A percentile compares a stretch with the other conserved stretches of the same genome.
These are phyloP conservation scores for Musa troglodytarum DNA, from an alignment of 176 grass and related monocot species.

Conservation along the genomic window DNA sequence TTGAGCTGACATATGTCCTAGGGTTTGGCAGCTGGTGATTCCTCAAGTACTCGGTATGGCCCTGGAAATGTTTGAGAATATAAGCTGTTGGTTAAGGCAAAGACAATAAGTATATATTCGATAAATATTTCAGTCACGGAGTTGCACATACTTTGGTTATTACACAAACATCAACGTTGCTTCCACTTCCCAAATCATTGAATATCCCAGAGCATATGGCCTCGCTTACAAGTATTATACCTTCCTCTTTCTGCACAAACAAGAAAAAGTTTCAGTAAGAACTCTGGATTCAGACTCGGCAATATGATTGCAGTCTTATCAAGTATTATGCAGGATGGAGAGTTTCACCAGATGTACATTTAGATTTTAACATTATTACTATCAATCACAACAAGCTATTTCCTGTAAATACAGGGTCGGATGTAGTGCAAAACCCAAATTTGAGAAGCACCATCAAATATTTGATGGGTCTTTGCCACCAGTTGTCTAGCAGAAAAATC, in stretches of 20 bases:
- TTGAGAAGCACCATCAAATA: no score
- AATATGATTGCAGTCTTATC: no score
- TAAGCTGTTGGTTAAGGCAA: conserved; percentile 11
- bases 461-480: no score
- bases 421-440: no score
- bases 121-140: conserved; percentile 3
- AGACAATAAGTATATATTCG: not conserved
- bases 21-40: conserved; percentile 77
- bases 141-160: conserved; percentile 76
- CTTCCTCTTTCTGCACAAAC: conserved; percentile 67
- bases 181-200: conserved; percentile 93
- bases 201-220: conserved; percentile 86
- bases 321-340: no score
- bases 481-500: no score
- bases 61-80: conserved; percentile 27
- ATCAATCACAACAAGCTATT: no score
- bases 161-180: conserved; percentile 90
- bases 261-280: not conserved
- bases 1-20: conserved; percentile 67
- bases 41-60: conserved; percentile 74
- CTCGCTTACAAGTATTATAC: conserved; percentile 60
- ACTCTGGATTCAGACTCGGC: no score
- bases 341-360: no score
- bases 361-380: no score
- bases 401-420: no score